Evolutionary conservation across 1,139 yeast genomes (phyloP), one percentile per base, ranked within the genome.

Genomic region (Yarrowia galli): DNA sequence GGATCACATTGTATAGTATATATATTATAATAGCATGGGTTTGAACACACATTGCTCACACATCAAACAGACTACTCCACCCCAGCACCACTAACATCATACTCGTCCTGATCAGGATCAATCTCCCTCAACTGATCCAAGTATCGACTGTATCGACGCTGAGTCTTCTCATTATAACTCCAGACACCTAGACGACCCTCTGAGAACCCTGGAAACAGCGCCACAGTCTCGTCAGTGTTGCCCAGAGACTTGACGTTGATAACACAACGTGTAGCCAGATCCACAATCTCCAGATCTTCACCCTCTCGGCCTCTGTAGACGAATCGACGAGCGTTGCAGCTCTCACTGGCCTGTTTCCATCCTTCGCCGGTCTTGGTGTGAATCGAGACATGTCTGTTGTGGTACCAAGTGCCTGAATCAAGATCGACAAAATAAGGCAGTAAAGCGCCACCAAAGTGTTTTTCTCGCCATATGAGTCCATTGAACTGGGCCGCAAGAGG

Each of bases 1-100:
- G 12, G 12, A 7, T 45, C 28, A 32, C 53, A 28, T 32, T 49
- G 56, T 49, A 49, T 49, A 49, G 25, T 49, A 49, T 46, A 25
- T 7, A 20, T 13, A 43, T 43, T 20, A 20, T 12, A 20, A 8
- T 8, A 40, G 45, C 45, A 40, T n/a, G n/a, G 9, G 32, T 10
- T 28, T 28, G 9, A 8, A 7, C 32, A 28, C 32, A 10, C 32
- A 28, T 28, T 1, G 32, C 32, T 28, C 9, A 28, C 32, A 7
- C 32, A 28, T 10, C 32, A 28, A 3, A 25, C 28, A 7, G 28
- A 25, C 32, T 28, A n/a, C n/a, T n/a, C n/a, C n/a, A n/a, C n/a
- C n/a, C n/a, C n/a, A 36, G 40, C 32, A 5, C 36, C 15, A 35
- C 15, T 35, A 35, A 35, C 36, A 15, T 35, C 36, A 35, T 35